A percentile compares a stretch with the other conserved stretches of the same genome.
phyloP scores from a whole-genome alignment of 192 early-diverging fungal genomes.

The Linnemannia zychae region DNA sequence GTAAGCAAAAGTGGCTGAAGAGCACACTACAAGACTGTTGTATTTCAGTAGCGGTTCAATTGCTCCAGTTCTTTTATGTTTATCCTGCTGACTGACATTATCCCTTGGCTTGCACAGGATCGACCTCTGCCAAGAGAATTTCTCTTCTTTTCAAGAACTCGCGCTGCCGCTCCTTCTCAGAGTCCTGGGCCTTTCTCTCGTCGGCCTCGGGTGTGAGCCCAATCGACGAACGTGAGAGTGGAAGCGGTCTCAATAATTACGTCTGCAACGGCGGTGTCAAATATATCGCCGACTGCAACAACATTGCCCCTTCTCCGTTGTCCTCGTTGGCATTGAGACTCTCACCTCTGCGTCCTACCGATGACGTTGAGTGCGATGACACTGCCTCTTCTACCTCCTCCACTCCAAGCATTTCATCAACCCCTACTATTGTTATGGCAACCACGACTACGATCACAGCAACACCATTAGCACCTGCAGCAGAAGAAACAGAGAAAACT shows the following conservation, averaged over 20 bases:
- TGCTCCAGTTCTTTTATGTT: not conserved
- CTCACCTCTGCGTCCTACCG: not conserved
- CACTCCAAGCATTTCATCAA: not conserved
- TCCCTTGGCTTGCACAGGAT: constrained; percentile 6
- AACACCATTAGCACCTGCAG: not conserved
- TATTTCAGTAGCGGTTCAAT: not conserved
- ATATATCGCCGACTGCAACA: not conserved
- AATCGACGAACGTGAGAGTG: not conserved
- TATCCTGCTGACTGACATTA: not conserved
- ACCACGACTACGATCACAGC: not conserved
- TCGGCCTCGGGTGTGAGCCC: not conserved
- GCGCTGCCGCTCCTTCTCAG: constrained; percentile 29
- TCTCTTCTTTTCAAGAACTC: constrained; percentile 15
- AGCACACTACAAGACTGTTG: not conserved
- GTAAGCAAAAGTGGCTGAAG: constrained; percentile 22
- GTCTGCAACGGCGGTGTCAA: not conserved
- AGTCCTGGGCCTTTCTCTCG: constrained; percentile 35
- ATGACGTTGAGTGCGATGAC: not conserved
- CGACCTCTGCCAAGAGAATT: constrained; percentile 17
- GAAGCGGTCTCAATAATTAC: not conserved
- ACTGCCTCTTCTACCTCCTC: not conserved
- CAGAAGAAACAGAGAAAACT: not conserved
- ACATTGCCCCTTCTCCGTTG: not conserved
- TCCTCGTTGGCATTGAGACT: not conserved
- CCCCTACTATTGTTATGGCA: not conserved